Base-by-base conservation (phyloP, 2,329 filamentous ascomycete species). In the Aspergillus alliaceus region DNA sequence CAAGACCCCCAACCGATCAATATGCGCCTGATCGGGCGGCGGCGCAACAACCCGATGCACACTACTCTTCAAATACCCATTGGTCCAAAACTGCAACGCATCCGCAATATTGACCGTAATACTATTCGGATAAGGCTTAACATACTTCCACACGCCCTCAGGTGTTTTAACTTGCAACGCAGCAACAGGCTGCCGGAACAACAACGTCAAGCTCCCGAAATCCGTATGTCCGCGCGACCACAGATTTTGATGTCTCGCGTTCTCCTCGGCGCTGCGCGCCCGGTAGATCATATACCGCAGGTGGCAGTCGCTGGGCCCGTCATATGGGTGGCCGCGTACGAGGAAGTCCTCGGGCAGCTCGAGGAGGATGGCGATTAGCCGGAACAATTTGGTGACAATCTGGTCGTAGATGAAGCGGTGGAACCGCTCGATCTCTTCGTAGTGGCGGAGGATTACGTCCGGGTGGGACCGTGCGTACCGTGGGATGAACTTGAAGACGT, bases 251-350 rank as follows among this genome's bases (percentile, higher is more conserved):
- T 74, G 71, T 39, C 72, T 72, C 12, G 74, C 77, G 57, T 79
- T 80, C 55, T 82, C 78, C 32, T 82, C 79, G 0, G 75, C 69
- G 0, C 75, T 78, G 31, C 83, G 80, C 1, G 78, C 77, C 22
- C 77, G 75, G 60, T 86, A 86, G 48, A 80, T 78, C 83, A 86
- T 86, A 66, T 86, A 87, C 2, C 86, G 78, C 31, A 86, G 75
- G 56, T 87, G 84, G 32, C 84, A 83, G 61, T 86, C 83, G 8
- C 80, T 79, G 34, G 80, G 78, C 27, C 79, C 77, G 2, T 84
- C 79, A 69, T 86, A 88, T 2, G 73, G 75, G 68, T 88, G 86
- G 1, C 82, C 74, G 24, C 80, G 72, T 59, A 82, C 75, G 27
- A 87, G 74, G 55, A 80, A 77, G 14, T 87, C 83, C 51, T 84